A percentile compares a stretch with the other conserved stretches of the same genome.
phyloP scores from a whole-genome alignment of 768 basidiomycete species.

The Russula emetica region DNA sequence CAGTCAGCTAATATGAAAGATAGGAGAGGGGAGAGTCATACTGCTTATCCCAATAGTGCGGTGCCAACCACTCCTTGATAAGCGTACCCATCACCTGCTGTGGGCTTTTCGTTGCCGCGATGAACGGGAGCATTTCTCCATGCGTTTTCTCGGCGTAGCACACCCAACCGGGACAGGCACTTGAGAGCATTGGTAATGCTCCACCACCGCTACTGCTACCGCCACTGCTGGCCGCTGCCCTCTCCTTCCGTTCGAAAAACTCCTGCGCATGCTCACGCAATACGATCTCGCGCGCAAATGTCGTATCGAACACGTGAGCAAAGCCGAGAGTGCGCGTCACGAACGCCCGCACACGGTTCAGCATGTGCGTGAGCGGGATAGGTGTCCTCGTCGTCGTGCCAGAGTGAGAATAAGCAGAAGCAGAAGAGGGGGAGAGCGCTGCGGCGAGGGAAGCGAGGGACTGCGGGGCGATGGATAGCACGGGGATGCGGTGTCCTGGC shows the following conservation, averaged over 20 bases:
- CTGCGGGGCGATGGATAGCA: conserved; percentile 88
- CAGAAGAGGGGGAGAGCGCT: conserved; percentile 42
- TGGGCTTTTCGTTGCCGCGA: conserved; percentile 83
- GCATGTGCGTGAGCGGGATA: conserved; percentile 49
- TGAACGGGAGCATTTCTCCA: conserved; percentile 87
- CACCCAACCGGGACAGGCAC: conserved; percentile 98
- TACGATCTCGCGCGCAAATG: conserved; percentile 85
- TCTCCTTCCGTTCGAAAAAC: conserved; percentile 57
- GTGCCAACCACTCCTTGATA: conserved; percentile 84
- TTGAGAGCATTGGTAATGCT: conserved; percentile 84
- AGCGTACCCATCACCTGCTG: conserved; percentile 93
- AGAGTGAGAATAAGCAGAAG: conserved; percentile 42
- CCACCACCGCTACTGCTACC: conserved; percentile 28
- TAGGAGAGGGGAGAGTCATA: conserved; percentile 39
- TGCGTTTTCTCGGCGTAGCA: conserved; percentile 99
- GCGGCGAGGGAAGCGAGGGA: conserved; percentile 78
- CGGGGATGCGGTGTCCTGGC: conserved; percentile 49
- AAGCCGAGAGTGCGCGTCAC: conserved; percentile 66
- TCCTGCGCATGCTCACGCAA: conserved; percentile 78
- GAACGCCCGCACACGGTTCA: conserved; percentile 70
- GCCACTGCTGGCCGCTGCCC: conserved; percentile 27
- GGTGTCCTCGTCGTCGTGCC: conserved; percentile 31
- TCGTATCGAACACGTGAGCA: conserved; percentile 87
- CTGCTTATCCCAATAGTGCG: conserved; percentile 56
- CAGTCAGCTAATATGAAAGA: not conserved